These are phyloP conservation scores for Melaleuca quinquenervia DNA, from an alignment of 345 rosid species.

Conservation along the genomic window DNA sequence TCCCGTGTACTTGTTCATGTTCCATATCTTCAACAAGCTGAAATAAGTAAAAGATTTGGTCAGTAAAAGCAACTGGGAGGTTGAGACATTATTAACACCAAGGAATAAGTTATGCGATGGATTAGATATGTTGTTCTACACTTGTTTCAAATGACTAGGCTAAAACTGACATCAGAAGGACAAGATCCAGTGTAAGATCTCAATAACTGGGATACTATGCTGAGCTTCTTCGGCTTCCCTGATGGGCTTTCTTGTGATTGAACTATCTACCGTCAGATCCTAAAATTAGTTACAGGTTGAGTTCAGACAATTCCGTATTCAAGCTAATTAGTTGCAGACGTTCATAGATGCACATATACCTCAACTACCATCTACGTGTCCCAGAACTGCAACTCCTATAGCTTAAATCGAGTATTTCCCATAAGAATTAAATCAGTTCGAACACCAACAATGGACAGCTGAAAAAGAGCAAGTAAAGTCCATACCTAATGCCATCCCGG, in stretches of 20 bases:
- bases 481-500: constrained; percentile 71
- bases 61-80: background rate
- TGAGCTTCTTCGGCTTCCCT: background rate
- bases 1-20: constrained; percentile 94
- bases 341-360: background rate
- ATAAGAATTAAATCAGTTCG: background rate
- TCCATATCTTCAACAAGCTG: constrained; percentile 98
- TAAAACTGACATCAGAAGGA: background rate
- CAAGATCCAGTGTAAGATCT: background rate
- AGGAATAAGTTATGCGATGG: background rate
- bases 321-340: background rate
- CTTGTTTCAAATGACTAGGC: background rate
- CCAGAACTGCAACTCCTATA: background rate
- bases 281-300: background rate
- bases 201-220: background rate
- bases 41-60: background rate
- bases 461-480: background rate
- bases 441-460: background rate
- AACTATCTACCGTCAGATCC: background rate
- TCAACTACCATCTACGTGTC: background rate
- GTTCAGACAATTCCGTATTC: background rate
- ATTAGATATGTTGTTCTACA: background rate
- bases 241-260: background rate
- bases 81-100: background rate
- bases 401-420: background rate